Base-by-base conservation (phyloP, 2,329 filamentous ascomycete species). In the Stenocarpella maydis region DNA sequence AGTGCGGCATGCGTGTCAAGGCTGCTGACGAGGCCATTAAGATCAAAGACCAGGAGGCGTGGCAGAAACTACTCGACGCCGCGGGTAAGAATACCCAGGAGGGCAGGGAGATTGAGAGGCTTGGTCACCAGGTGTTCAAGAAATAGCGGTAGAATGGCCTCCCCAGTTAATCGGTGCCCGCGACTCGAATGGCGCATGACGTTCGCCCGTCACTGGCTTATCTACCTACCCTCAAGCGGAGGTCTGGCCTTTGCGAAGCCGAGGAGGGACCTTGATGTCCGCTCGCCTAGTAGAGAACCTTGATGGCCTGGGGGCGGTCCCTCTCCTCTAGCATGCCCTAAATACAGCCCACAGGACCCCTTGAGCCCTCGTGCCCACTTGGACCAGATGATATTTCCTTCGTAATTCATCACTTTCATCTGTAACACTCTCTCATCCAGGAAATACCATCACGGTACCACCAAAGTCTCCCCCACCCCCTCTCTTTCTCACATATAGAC, bases 1-100 rank as follows among this genome's bases (percentile, higher is more conserved):
- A 97, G 82, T 98, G 96, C 79, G 95, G 95, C 21, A 88, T 97
- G 90, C 85, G 94, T 53, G 87, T 92, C 34, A 94, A 93, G 81
- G 96, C 96, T 2, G 96, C 92, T 4, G 95, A 98, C 81, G 96
- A 98, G 82, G 95, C 96, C 3, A 86, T 94, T 70, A 93, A 90
- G 82, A 86, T 88, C 70, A 97, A 92, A 80, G 93, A 99, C 77
- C 83, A 88, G 60, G 91, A 90, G 74, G 83, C 90, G n/a, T 89
- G 97, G 81, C 88, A 91, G 74, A 85, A 90, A 64, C 81, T 98
- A 73, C 85, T 93, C 73, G 87, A 88, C 69, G 94, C 91, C 73
- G 94, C 93, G 19, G 91, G 89, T 7, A 88, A 89, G 65, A 87
- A 86, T 41, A 90, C 91, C 65, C 82, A 87, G 26, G 89, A 91